phyloP scores from a whole-genome alignment of 441 rosid genomes.

The Erodium moschatum region DNA sequence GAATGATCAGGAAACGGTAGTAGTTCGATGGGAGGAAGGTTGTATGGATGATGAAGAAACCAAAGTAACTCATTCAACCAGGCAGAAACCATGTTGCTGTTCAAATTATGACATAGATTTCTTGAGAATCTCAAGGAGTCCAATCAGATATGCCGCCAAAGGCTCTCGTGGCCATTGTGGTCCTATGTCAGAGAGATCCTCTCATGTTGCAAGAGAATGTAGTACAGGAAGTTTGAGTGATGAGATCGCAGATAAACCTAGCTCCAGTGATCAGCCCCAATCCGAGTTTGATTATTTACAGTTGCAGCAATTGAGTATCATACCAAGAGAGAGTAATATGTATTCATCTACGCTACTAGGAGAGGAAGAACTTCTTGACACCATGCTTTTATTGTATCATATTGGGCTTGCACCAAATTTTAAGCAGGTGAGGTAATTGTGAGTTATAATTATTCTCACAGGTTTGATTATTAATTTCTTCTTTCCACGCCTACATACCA shows the following conservation, averaged over 20 bases:
- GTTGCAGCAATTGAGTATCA: conserved; percentile 43
- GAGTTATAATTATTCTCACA: background rate
- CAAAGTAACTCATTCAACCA: conserved; percentile 66
- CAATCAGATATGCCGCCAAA: conserved; percentile 44
- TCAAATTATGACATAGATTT: conserved; percentile 62
- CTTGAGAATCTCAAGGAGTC: conserved; percentile 53
- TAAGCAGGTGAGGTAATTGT: conserved; percentile 60
- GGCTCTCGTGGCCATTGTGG: conserved; percentile 55
- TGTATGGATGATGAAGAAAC: conserved; percentile 77
- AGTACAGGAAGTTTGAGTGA: conserved; percentile 68
- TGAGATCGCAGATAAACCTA: conserved; percentile 84
- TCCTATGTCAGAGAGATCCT: conserved; percentile 68
- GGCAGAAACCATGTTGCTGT: conserved; percentile 92
- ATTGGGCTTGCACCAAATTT: conserved; percentile 87
- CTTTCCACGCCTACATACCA: background rate
- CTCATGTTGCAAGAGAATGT: conserved; percentile 82
- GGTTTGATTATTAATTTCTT: background rate
- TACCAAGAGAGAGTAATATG: conserved; percentile 46
- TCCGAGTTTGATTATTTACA: conserved; percentile 74
- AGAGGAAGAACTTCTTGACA: conserved; percentile 90
- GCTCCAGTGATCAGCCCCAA: conserved; percentile 81
- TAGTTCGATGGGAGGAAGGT: conserved; percentile 93
- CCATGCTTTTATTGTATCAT: conserved; percentile 69
- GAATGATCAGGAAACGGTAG: conserved; percentile 56
- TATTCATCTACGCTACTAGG: conserved; percentile 54